A percentile compares a stretch with the other conserved stretches of the same genome.
phyloP scores from a whole-genome alignment of 805 yeast genomes.

The Suhomyces sp. region DNA sequence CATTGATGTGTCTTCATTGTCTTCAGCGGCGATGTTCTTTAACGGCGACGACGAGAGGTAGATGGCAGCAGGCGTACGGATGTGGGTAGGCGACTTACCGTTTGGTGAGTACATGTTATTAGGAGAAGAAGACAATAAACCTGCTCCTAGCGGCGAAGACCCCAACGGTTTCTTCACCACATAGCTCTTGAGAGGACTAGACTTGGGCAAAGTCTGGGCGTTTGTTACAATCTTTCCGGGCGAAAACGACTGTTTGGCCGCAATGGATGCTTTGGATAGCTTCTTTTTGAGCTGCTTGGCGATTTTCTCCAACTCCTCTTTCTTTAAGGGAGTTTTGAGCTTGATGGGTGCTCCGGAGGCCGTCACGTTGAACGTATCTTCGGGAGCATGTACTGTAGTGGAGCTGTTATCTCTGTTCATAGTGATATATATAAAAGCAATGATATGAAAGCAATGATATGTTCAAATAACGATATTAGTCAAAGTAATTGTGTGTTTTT shows the following conservation, averaged over 20 bases:
- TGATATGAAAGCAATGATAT: too few species aligned
- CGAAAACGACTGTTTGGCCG: slow-evolving; percentile 37
- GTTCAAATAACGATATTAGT: too few species aligned
- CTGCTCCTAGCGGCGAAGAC: slow-evolving; percentile 15
- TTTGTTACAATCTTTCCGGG: slow-evolving; percentile 10
- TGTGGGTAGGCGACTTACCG: slow-evolving; percentile 40
- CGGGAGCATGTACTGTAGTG: slow-evolving; percentile 4
- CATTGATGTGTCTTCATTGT: slow-evolving; percentile 9
- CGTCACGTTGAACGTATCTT: neutral
- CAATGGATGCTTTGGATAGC: slow-evolving; percentile 41
- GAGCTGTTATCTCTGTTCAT: slow-evolving; percentile 1
- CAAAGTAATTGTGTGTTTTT: too few species aligned
- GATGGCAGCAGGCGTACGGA: slow-evolving; percentile 32
- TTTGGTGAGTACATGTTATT: slow-evolving; percentile 36
- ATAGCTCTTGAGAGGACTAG: slow-evolving; percentile 32
- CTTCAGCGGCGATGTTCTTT: slow-evolving; percentile 16
- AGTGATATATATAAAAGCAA: neutral
- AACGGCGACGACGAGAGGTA: slow-evolving; percentile 36
- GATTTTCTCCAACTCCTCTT: slow-evolving; percentile 44
- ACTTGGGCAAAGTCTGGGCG: slow-evolving; percentile 14
- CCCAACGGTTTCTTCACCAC: slow-evolving; percentile 23
- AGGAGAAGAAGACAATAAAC: slow-evolving; percentile 26
- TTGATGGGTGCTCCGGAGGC: slow-evolving; percentile 8
- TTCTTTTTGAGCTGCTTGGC: slow-evolving; percentile 42
- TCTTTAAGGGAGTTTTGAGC: slow-evolving; percentile 37